phyloP scores from a whole-genome alignment of 108 stramenopile species.

The Conticribra weissflogii region DNA sequence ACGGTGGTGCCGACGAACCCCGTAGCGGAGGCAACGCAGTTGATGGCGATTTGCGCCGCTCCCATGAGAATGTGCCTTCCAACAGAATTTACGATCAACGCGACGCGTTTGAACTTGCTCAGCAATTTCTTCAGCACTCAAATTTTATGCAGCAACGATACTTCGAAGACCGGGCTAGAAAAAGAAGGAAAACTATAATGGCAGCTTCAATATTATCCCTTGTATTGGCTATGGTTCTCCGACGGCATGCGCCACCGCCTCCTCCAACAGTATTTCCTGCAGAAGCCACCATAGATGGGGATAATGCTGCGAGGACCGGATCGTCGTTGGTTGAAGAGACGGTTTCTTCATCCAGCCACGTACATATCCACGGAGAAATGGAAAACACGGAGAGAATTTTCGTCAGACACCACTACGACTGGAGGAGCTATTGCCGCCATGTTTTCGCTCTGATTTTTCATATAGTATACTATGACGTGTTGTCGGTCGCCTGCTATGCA shows the following conservation, averaged over 20 bases:
- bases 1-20: conserved; percentile 10
- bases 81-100: neutral
- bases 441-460: conserved; percentile 1
- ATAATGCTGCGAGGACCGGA: neutral
- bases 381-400: neutral
- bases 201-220: neutral
- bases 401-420: conserved; percentile 25
- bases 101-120: neutral
- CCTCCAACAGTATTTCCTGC: conserved; percentile 15
- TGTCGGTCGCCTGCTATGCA: conserved; percentile 41
- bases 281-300: neutral
- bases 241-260: conserved; percentile 40
- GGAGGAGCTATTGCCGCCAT: conserved; percentile 35
- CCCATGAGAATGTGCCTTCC: neutral
- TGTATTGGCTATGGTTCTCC: conserved; percentile 23
- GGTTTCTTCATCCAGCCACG: too few species aligned
- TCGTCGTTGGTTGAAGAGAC: neutral
- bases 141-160: neutral
- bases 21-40: neutral
- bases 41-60: neutral
- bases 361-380: neutral
- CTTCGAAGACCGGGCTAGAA: neutral
- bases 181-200: neutral
- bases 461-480: conserved; percentile 3
- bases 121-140: neutral